Base-by-base conservation (phyloP, 2,329 filamentous ascomycete genomes). In the Pleomassaria siparia region DNA sequence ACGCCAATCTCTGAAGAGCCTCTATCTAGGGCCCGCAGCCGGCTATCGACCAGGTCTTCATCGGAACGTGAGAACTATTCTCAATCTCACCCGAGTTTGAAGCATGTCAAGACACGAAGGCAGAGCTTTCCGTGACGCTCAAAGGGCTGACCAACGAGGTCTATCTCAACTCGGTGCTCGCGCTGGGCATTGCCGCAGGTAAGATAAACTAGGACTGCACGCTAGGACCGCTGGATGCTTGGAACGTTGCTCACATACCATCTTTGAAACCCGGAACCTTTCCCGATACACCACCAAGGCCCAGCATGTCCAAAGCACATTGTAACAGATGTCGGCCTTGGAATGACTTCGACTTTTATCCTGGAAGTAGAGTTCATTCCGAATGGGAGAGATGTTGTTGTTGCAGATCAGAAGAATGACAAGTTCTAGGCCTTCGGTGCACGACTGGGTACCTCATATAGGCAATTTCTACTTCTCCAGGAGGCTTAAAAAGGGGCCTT, bases 361-460 rank as follows among this genome's bases (percentile, higher is more conserved):
- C 32, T 48, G 6, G 40, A 24, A 1, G 43, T 40, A 2, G 40
- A 48, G 22, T 39, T 32, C 15, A 48, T 40, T 2, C 46, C 46
- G 9, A 20, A 40, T 20, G 21, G 35, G 3, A 43, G 40, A 33
- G 46, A 43, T 40, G 25, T 48, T 21, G 26, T 48, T 20, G 40
- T 43, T 4, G 35, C 32, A 16, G 46, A 40, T 8, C 40, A 48
- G 40, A 48, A 48, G 40, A 48, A 40, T 25, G 40, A 32, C 8
- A 48, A 48, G 18, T 26, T 48, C 20, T 48, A 48, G 32, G 46
- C 46, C 2, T 40, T 48, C 18, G 44, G 46, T n/a, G 40, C 46
- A 6, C 46, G 40, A 32, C 46, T 7, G 46, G 46, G 2, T 29
- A 16, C 5, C n/a, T 44, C 15, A 30, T 39, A 8, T 48, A 33